Evolutionary conservation across 345 rosid genomes (phyloP), one percentile per base, ranked within the genome.

Genomic region (Crucihimalaya himalaica): DNA sequence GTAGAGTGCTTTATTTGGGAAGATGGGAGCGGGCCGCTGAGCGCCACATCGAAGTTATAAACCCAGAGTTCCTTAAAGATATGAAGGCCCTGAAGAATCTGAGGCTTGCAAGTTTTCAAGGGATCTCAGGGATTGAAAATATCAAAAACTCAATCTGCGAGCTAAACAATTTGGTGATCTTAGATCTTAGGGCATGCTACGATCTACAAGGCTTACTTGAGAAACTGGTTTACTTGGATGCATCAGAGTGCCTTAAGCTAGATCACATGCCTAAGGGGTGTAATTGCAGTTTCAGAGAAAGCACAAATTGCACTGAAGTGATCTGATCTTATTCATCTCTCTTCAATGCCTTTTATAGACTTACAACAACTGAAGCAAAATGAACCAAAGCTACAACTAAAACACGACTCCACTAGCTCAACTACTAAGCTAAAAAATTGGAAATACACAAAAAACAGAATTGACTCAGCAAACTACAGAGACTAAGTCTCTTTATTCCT

Each of bases 121-220:
- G 93, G 53, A 78, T 88, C 74, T 84, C 86, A 16, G 77, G 85
- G 67, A 83, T 88, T 14, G 20, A 19, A 2, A 54, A 56, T 66
- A 83, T 85, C 32, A 78, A 81, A 0, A 21, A 47, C 0, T 50
- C 71, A 34, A n/a, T 71, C 2, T 61, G 80, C 16, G 29, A 27
- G 14, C 86, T 80, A n/a, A n/a, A n/a, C 8, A 47, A 46, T 2
- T 75, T 87, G 74, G 82, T 56, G 21, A 72, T 85, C 56, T 81
- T 87, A 78, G 86, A 89, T 81, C 88, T 89, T 15, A 85, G 73
- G 45, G 83, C 84, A 47, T 86, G 94, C 73, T 75, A 81, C 81
- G 75, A 79, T 73, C 77, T 88, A 14, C 83, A 78, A 54, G 78
- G 59, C 18, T 68, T 53, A 4, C 86, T 87, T 8, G 25, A 66